Conservation (phyloP, 306 rosid species). For the Delonix regia region DNA sequence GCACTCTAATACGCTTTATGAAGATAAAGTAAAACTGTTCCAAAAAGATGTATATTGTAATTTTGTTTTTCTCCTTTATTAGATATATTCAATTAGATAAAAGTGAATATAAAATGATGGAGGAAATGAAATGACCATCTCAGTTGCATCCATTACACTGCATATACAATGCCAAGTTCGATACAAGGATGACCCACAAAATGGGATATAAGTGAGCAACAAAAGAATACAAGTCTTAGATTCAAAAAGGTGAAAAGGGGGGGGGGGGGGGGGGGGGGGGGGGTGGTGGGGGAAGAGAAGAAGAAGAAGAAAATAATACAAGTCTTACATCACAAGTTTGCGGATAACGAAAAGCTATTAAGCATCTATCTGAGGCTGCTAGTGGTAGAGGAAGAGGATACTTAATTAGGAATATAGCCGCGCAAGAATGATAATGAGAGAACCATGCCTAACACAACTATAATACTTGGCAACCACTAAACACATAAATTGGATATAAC, state of each 20-base stretch:
- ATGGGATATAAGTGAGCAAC: conserved; percentile 34
- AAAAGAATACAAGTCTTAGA: conserved; percentile 37
- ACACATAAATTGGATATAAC: conserved; percentile 24
- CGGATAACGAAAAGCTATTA: neutral
- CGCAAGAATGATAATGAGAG: conserved; percentile 8
- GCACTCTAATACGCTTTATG: no score
- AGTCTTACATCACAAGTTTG: conserved; percentile 32
- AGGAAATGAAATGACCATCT: conserved; percentile 12
- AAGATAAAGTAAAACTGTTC: no score
- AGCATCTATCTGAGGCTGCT: conserved; percentile 28
- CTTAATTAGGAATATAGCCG: conserved; percentile 12
- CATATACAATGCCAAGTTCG: conserved; percentile 10
- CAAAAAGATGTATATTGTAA: no score
- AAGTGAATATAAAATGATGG: no score
- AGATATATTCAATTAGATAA: no score
- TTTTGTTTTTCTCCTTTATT: no score
- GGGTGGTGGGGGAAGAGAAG: no score
- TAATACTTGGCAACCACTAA: conserved; percentile 30
- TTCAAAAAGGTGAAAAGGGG: no score
- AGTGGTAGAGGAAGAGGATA: neutral
- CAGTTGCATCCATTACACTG: conserved; percentile 26
- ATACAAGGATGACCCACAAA: conserved; percentile 22
- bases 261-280: no score
- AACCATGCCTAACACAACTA: conserved; percentile 28
- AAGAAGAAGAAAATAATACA: no score